Percentiles rank a stretch among this genome's conserved stretches.
These are phyloP conservation scores for Chrysopogon serrulatus DNA, from an alignment of 176 grass and related monocot genomes.

Conservation along the genomic window DNA sequence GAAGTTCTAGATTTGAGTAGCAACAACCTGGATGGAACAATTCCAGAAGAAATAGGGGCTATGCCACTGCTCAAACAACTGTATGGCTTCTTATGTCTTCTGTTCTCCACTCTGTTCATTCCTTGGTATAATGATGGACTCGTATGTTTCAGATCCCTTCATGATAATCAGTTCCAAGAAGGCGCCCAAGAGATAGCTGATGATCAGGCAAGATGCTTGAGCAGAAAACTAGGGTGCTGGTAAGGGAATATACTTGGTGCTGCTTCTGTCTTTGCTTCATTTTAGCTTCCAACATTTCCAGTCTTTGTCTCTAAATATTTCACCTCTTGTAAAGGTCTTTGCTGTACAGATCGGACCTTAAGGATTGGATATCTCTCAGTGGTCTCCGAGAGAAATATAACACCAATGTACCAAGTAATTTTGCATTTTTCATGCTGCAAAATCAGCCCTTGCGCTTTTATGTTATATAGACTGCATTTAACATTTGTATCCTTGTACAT, in stretches of 20 bases:
- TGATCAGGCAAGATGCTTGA: conserved; percentile 30
- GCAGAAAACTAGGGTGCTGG: conserved; percentile 61
- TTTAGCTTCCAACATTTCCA: neutral
- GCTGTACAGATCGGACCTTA: conserved; percentile 23
- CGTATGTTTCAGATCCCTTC: conserved; percentile 46
- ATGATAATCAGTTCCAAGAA: conserved; percentile 46
- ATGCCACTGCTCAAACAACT: conserved; percentile 71
- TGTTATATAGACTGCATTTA: neutral
- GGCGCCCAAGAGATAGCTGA: conserved; percentile 7
- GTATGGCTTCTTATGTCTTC: conserved; percentile 29
- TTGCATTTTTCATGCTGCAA: conserved; percentile 17
- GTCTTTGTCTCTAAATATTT: conserved; percentile 14
- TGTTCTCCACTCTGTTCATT: neutral
- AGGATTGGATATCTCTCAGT: conserved; percentile 32
- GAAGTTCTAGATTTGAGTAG: conserved; percentile 81
- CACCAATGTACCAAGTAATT: conserved; percentile 46
- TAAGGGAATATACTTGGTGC: conserved; percentile 17
- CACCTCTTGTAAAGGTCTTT: conserved; percentile 27
- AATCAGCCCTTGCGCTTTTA: conserved; percentile 3
- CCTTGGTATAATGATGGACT: conserved; percentile 1
- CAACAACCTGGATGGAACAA: conserved; percentile 68
- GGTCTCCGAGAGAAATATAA: conserved; percentile 15
- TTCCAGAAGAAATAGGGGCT: conserved; percentile 61
- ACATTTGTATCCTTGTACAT: conserved; percentile 12
- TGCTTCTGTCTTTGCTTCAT: neutral